These are phyloP conservation scores for Clonostachys solani DNA, from an alignment of 2,329 filamentous ascomycete genomes.

Conservation along the genomic window DNA sequence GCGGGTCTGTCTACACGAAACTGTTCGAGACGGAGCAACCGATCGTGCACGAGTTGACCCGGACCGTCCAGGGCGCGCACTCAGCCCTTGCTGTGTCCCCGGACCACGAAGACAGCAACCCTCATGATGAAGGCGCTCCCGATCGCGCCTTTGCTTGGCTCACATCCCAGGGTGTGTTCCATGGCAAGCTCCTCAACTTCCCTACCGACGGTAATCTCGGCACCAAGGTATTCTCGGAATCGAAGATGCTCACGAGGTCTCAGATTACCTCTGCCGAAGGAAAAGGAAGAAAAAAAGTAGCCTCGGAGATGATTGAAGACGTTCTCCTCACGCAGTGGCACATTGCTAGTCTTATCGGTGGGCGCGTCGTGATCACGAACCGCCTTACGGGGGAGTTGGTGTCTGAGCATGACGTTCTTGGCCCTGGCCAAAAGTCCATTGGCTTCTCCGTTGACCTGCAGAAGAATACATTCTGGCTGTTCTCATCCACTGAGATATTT, in stretches of 20 bases:
- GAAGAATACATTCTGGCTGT: slow-evolving; percentile 97
- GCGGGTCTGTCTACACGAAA: slow-evolving; percentile 78
- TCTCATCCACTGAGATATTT: slow-evolving; percentile 86
- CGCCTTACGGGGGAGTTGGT: slow-evolving; percentile 80
- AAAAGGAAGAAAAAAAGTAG: background rate
- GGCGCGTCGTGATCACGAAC: slow-evolving; percentile 79
- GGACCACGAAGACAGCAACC: slow-evolving; percentile 53
- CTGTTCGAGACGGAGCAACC: slow-evolving; percentile 87
- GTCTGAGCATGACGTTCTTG: slow-evolving; percentile 79
- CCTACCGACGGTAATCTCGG: slow-evolving; percentile 61
- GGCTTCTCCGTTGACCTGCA: slow-evolving; percentile 85
- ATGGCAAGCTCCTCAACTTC: slow-evolving; percentile 70
- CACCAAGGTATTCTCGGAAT: slow-evolving; percentile 70
- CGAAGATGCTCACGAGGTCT: slow-evolving; percentile 71
- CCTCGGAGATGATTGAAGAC: slow-evolving; percentile 53
- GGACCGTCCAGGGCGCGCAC: slow-evolving; percentile 39
- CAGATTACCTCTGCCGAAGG: slow-evolving; percentile 67
- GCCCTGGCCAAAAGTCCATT: slow-evolving; percentile 73
- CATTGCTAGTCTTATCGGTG: slow-evolving; percentile 77
- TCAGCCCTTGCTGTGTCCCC: slow-evolving; percentile 74
- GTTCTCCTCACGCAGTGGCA: slow-evolving; percentile 93
- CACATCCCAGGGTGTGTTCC: slow-evolving; percentile 78
- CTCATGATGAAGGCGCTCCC: slow-evolving; percentile 16
- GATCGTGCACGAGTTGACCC: slow-evolving; percentile 66
- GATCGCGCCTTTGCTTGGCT: slow-evolving; percentile 89